Evolutionary conservation across 1,139 yeast genomes (phyloP).

Genomic region (Ogataea hybrid): DNA sequence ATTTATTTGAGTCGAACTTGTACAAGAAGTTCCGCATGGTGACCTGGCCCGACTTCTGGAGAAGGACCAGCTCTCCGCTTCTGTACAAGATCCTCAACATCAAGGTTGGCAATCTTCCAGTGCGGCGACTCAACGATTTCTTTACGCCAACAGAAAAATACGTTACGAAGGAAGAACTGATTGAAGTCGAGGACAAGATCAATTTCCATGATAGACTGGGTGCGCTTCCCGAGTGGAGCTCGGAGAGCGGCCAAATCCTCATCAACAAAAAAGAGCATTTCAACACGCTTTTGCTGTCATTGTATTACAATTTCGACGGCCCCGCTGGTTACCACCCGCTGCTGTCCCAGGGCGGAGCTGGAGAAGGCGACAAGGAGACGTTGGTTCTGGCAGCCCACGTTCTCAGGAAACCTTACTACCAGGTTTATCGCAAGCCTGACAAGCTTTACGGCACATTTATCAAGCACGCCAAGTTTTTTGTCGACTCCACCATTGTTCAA

Average conservation of each 20-base stretch:
- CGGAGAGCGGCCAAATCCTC: constrained; percentile 60
- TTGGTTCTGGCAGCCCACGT: constrained; percentile 59
- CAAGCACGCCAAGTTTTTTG: constrained; percentile 28
- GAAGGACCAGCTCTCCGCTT: constrained; percentile 55
- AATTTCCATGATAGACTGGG: constrained; percentile 52
- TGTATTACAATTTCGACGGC: constrained; percentile 57
- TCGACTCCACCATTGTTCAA: constrained; percentile 53
- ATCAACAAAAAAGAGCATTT: constrained; percentile 51
- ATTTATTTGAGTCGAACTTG: constrained; percentile 42
- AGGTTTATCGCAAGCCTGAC: constrained; percentile 41
- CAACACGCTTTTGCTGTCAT: constrained; percentile 47
- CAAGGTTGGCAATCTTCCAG: constrained; percentile 34
- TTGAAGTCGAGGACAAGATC: constrained; percentile 20
- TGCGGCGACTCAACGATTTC: constrained; percentile 29
- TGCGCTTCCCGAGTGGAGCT: constrained; percentile 56
- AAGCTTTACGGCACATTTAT: constrained; percentile 27
- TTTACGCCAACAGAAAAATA: constrained; percentile 24
- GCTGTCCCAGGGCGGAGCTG: constrained; percentile 57
- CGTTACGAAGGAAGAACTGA: constrained; percentile 13
- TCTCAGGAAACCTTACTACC: constrained; percentile 49
- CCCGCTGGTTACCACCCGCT: constrained; percentile 52
- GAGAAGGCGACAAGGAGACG: constrained; percentile 66
- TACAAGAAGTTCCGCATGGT: constrained; percentile 30
- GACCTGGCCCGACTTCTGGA: constrained; percentile 72
- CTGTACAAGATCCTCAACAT: constrained; percentile 52